phyloP scores from a whole-genome alignment of 2,329 filamentous ascomycete genomes.

The Aureobasidium sp. region DNA sequence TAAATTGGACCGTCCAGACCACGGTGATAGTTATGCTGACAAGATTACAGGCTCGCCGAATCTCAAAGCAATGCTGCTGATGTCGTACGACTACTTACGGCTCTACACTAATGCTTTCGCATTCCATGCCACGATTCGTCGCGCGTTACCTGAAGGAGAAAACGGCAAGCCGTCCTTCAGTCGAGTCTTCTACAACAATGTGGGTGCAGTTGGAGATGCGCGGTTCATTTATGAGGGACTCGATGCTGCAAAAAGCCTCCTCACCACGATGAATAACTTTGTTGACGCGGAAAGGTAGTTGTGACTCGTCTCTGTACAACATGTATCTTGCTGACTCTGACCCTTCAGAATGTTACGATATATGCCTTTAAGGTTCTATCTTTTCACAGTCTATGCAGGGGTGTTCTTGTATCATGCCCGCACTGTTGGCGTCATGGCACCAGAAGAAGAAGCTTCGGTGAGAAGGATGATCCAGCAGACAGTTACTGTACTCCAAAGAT shows the following conservation, averaged over 20 bases:
- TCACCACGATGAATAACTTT: constrained; percentile 45
- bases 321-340: not conserved
- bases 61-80: constrained; percentile 59
- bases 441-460: constrained; percentile 42
- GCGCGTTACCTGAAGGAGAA: constrained; percentile 33
- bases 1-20: constrained; percentile 27
- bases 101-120: constrained; percentile 71
- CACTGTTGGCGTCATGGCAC: constrained; percentile 41
- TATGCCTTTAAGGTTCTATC: constrained; percentile 44
- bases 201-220: constrained; percentile 42
- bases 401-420: constrained; percentile 44
- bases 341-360: constrained; percentile 33
- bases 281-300: constrained; percentile 39
- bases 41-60: constrained; percentile 48
- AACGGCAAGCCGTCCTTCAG: constrained; percentile 32
- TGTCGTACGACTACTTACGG: constrained; percentile 66
- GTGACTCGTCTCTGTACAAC: not conserved
- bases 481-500: constrained; percentile 36
- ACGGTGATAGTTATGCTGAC: not conserved
- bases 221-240: constrained; percentile 46
- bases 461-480: constrained; percentile 43
- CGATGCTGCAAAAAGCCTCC: constrained; percentile 43
- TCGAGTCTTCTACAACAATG: constrained; percentile 44
- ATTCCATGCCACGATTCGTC: constrained; percentile 60
- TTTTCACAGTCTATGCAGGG: constrained; percentile 43